Evolutionary conservation across 2,329 filamentous ascomycete genomes (phyloP).

Genomic region (Trichoderma sp.): DNA sequence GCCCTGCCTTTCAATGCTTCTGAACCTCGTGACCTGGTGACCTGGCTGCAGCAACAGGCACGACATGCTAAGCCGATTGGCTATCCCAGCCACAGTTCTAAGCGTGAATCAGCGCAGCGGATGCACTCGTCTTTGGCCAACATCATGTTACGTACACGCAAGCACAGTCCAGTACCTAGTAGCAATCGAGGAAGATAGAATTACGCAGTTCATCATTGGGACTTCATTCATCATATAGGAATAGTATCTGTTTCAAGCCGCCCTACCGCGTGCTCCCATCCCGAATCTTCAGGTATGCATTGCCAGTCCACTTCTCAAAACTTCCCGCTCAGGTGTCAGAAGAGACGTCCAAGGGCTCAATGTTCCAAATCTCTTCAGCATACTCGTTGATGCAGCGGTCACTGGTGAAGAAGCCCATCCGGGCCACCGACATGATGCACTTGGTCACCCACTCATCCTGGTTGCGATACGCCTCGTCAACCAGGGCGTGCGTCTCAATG

Average conservation of each 20-base stretch:
- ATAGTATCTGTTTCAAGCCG: not conserved
- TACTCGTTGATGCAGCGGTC: slow-evolving; percentile 97
- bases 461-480: slow-evolving; percentile 90
- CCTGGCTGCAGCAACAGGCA: not conserved
- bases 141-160: not conserved
- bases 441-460: slow-evolving; percentile 92
- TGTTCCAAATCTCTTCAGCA: slow-evolving; percentile 95
- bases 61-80: no score
- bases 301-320: not conserved
- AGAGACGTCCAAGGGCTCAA: slow-evolving; percentile 71
- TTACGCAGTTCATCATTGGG: not conserved
- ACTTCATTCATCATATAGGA: slow-evolving; percentile 23
- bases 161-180: not conserved
- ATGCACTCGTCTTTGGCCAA: no score
- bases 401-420: slow-evolving; percentile 97
- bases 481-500: slow-evolving; percentile 83
- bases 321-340: slow-evolving; percentile 38
- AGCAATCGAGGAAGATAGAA: not conserved
- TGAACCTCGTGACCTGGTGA: not conserved
- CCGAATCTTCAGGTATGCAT: slow-evolving; percentile 1
- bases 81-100: not conserved
- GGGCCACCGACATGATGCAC: slow-evolving; percentile 81
- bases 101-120: not conserved
- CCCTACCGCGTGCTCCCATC: not conserved
- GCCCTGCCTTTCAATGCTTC: not conserved